Percentiles rank a stretch among this genome's conserved stretches.
phyloP scores from a whole-genome alignment of 1,284 basidiomycete genomes.

The Lentinus polychrous region DNA sequence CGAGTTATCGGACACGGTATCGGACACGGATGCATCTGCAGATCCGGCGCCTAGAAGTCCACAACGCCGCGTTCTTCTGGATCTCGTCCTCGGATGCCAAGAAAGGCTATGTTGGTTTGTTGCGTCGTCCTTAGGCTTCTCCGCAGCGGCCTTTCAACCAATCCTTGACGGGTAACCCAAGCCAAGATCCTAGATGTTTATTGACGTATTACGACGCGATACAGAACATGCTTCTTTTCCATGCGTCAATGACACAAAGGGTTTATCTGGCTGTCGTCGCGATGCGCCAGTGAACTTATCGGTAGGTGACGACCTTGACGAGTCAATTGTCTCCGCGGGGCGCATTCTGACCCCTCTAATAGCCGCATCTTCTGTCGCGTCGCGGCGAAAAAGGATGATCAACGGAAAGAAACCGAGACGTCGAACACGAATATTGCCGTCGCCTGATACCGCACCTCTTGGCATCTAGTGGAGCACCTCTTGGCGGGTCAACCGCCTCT shows the following conservation, averaged over 20 bases:
- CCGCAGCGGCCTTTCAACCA: background rate
- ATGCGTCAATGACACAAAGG: background rate
- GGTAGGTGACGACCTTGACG: background rate
- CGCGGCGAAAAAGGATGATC: background rate
- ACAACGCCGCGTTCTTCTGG: background rate
- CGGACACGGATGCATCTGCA: background rate
- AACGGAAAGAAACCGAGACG: too few relatives aligned
- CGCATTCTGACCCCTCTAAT: background rate
- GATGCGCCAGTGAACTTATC: background rate
- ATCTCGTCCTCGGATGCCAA: constrained; percentile 1
- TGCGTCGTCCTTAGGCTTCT: background rate
- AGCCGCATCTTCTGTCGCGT: background rate
- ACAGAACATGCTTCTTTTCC: background rate
- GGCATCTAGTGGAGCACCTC: background rate
- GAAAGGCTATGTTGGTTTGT: background rate
- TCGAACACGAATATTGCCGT: background rate
- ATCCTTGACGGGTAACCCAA: background rate
- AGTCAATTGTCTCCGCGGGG: background rate
- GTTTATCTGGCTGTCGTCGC: background rate
- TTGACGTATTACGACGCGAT: too few relatives aligned
- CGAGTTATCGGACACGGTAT: too few relatives aligned
- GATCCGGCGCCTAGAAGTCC: background rate
- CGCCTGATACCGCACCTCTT: background rate
- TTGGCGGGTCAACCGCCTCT: background rate
- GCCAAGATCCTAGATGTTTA: background rate